Conservation (phyloP, 192 early-diverging fungal genomes). For the Backusella tuberculispora region DNA sequence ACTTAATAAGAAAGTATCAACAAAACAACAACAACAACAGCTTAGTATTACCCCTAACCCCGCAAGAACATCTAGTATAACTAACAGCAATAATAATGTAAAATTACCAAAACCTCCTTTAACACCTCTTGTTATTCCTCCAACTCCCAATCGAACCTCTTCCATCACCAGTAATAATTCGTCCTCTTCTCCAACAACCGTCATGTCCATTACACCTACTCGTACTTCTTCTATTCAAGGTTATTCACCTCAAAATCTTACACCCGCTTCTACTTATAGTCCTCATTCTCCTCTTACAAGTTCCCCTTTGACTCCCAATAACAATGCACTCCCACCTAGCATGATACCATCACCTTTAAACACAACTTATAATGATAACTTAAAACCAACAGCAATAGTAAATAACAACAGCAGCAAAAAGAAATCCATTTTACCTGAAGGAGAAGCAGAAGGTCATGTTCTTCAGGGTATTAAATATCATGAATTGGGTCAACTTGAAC, state of each 20-base stretch:
- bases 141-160: slow-evolving; percentile 25
- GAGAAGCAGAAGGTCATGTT: slow-evolving; percentile 60
- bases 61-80: not conserved
- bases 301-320: slow-evolving; percentile 1
- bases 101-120: slow-evolving; percentile 23
- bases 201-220: not conserved
- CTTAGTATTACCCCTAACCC: not conserved
- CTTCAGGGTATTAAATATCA: slow-evolving; percentile 73
- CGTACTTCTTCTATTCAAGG: slow-evolving; percentile 20
- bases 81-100: not conserved
- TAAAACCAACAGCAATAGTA: too few species aligned
- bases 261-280: slow-evolving; percentile 15
- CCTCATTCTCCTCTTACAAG: not conserved
- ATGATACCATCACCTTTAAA: not conserved
- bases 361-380: not conserved
- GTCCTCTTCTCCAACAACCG: not conserved
- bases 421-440: not conserved
- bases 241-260: not conserved
- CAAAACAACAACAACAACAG: not conserved
- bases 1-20: slow-evolving; percentile 1
- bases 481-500: slow-evolving; percentile 70
- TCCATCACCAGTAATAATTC: not conserved
- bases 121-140: slow-evolving; percentile 39
- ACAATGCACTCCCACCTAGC: not conserved
- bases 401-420: slow-evolving; percentile 14